Evolutionary conservation across 1,284 basidiomycete species (phyloP).

Genomic region (Cryptococcus sp.): DNA sequence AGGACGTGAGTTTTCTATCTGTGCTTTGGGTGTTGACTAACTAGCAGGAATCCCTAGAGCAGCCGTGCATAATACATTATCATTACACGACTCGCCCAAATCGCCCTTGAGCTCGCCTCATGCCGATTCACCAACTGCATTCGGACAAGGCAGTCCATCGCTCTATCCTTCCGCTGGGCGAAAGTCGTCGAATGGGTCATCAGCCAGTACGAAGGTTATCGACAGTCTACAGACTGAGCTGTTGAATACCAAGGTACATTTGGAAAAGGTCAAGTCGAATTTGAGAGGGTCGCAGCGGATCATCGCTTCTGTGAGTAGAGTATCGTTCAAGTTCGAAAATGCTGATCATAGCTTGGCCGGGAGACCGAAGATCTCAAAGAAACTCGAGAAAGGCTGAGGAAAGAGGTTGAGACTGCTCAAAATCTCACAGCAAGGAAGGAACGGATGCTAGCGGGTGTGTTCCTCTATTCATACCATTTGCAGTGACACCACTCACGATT

Average conservation of each 20-base stretch:
- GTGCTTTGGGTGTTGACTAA: neutral
- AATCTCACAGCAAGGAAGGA: constrained; percentile 44
- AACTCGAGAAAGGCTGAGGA: constrained; percentile 42
- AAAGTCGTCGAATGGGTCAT: constrained; percentile 11
- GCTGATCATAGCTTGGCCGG: constrained; percentile 33
- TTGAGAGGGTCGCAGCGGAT: constrained; percentile 30
- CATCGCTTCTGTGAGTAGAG: constrained; percentile 32
- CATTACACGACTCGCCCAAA: constrained; percentile 22
- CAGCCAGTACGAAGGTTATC: constrained; percentile 39
- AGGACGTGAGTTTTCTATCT: constrained; percentile 23
- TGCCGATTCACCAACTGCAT: neutral
- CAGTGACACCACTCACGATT: neutral
- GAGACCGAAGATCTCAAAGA: constrained; percentile 46
- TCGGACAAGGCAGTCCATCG: constrained; percentile 10
- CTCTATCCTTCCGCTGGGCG: constrained; percentile 1
- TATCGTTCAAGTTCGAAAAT: neutral
- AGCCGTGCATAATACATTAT: constrained; percentile 31
- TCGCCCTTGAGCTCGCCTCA: neutral
- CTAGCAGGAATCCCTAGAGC: constrained; percentile 38
- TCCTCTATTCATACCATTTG: neutral
- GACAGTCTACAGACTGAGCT: constrained; percentile 42
- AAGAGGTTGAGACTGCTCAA: constrained; percentile 41
- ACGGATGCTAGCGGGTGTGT: constrained; percentile 38
- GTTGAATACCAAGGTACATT: constrained; percentile 24
- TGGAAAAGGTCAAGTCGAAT: constrained; percentile 39